Base-by-base conservation (phyloP, 495 filamentous ascomycete genomes). In the Xylaria venustula region DNA sequence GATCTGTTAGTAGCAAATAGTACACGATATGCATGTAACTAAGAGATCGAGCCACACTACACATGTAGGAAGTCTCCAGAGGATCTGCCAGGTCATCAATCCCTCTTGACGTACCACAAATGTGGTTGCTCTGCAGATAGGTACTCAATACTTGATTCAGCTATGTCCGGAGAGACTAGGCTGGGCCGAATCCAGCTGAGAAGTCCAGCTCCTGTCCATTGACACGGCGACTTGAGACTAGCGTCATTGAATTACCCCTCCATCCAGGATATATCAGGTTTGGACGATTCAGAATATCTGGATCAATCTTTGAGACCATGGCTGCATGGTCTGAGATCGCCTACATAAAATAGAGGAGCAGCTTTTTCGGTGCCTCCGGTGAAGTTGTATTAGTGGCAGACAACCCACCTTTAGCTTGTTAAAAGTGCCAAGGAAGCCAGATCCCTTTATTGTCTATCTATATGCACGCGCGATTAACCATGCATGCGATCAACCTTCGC, bases 1-100 rank as follows among this genome's bases (percentile, higher is more conserved):
- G 14, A 20, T 3, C 50, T 26, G 20, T 54, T 42, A 41, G 36
- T 44, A 45, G 37, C 25, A 34, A 45, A 55, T 28, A 55, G 53
- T 55, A 55, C 53, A 45, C 17, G 25, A 55, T 55, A 30, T 1
- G 20, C 26, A 32, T 32, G 53, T 55, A 55, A 40, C 53, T 55
- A 54, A 20, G 19, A 41, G 32, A 15, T 42, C 14, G 23, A 30
- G 51, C 51, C 25, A 37, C 30, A 41, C 30, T 34, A 34, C 30
- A 37, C n/a, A 25, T n/a, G n/a, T n/a, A n/a, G n/a, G n/a, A n/a
- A n/a, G n/a, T n/a, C n/a, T n/a, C n/a, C n/a, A n/a, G n/a, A n/a
- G n/a, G n/a, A n/a, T n/a, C n/a, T n/a, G n/a, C n/a, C n/a, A n/a
- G 42, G 30, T 37, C 28, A 15, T 19, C 42, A 34, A 11, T 34